A percentile compares a stretch with the other conserved stretches of the same genome.
These are phyloP conservation scores for Penicillium sp. DNA, from an alignment of 2,329 filamentous ascomycete genomes.

Conservation along the genomic window DNA sequence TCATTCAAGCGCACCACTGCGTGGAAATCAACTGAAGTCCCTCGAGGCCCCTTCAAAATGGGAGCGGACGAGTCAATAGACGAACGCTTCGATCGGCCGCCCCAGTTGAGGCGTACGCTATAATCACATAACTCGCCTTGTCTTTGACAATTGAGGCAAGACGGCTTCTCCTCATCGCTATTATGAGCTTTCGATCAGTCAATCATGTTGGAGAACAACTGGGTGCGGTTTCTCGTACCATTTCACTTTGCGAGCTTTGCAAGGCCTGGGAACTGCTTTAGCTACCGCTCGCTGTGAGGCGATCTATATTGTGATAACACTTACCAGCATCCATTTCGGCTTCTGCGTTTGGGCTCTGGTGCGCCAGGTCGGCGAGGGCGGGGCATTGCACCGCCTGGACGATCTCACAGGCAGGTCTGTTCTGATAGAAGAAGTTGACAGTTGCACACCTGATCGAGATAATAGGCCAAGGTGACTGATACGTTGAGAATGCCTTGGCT, in stretches of 20 bases:
- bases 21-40: constrained; percentile 13
- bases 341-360: constrained; percentile 60
- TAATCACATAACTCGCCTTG: constrained; percentile 73
- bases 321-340: constrained; percentile 64
- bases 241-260: constrained; percentile 73
- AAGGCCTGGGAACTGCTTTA: constrained; percentile 52
- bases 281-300: neutral
- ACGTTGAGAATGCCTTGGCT: constrained; percentile 14
- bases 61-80: constrained; percentile 33
- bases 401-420: neutral
- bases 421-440: too few species aligned
- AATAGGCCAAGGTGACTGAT: too few species aligned
- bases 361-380: constrained; percentile 59
- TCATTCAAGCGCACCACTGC: constrained; percentile 9
- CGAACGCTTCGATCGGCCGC: constrained; percentile 59
- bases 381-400: constrained; percentile 46
- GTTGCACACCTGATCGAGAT: too few species aligned
- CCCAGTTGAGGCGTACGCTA: constrained; percentile 75
- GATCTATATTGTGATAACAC: constrained; percentile 10
- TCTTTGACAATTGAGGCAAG: constrained; percentile 65
- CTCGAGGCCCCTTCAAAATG: constrained; percentile 22
- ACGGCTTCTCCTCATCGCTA: constrained; percentile 67
- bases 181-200: neutral
- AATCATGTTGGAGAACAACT: neutral
- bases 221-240: constrained; percentile 44